Evolutionary conservation across 768 basidiomycete species (phyloP).

Genomic region (Mrakia frigida): DNA sequence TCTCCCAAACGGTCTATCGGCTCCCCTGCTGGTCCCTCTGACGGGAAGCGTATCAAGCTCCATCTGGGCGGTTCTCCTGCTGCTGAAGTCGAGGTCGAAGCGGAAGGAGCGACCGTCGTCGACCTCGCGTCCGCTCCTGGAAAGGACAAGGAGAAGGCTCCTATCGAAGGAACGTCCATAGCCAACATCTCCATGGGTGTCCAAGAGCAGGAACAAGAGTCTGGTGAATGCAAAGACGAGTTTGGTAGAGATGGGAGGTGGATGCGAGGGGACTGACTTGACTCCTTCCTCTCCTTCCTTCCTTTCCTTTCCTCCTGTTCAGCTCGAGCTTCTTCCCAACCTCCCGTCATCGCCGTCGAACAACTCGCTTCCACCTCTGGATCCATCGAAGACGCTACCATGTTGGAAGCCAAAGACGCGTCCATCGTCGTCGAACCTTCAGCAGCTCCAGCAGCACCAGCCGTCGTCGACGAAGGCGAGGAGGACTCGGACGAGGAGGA

Average conservation of each 20-base stretch:
- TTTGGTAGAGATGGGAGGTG: not conserved
- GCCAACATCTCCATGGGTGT: slow-evolving; percentile 17
- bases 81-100: not conserved
- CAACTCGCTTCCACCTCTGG: slow-evolving; percentile 23
- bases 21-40: not conserved
- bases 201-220: not conserved
- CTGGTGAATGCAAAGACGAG: not conserved
- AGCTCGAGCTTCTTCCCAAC: not conserved
- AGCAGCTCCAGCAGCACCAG: too few species aligned
- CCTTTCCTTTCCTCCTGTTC: not conserved
- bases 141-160: slow-evolving; percentile 70
- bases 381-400: slow-evolving; percentile 18
- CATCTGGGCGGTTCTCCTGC: not conserved
- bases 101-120: slow-evolving; percentile 14
- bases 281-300: not conserved
- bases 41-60: not conserved
- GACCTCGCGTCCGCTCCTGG: slow-evolving; percentile 75
- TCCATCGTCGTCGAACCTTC: not conserved
- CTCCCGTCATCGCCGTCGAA: slow-evolving; percentile 13
- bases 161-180: slow-evolving; percentile 19
- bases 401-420: not conserved
- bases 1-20: not conserved
- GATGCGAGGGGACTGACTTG: not conserved
- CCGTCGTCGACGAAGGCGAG: slow-evolving; percentile 4
- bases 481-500: slow-evolving; percentile 29